Base-by-base conservation (phyloP, 2,329 filamentous ascomycete species). In the Colletotrichum eleusines region DNA sequence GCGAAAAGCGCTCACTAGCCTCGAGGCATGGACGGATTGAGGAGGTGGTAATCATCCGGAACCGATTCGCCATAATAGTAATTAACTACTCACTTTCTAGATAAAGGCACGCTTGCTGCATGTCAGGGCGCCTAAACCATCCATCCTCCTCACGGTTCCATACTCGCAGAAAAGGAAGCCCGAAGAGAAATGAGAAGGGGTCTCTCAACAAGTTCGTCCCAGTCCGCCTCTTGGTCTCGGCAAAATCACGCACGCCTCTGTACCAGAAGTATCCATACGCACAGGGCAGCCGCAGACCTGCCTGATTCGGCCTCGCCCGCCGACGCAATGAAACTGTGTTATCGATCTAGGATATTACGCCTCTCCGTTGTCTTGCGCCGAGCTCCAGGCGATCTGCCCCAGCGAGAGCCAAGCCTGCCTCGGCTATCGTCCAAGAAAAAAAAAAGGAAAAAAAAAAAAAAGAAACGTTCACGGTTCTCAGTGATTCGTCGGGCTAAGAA, bases 211-310 rank as follows among this genome's bases (percentile, higher is more conserved):
- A 5, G 14, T 16, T 8, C 4, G 31, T 38, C 57, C 50, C 20
- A 16, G 62, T 28, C 33, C 68, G 35, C 53, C 58, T 40, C 50
- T 58, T 33, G n/a, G 65, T 48, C 58, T 69, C 65, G 69, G 69
- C 35, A 71, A 44, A 71, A 7, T 33, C 31, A 33, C n/a, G n/a
- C n/a, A n/a, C n/a, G 31, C 31, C 31, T 33, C 7, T 58, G 46
- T 59, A 20, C 53, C 59, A 28, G 28, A 20, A n/a, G n/a, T n/a
- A n/a, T n/a, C n/a, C n/a, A n/a, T n/a, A n/a, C n/a, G n/a, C n/a
- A n/a, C n/a, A n/a, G n/a, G n/a, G n/a, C 50, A 62, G 57, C 63
- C 63, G 63, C 69, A 71, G 65, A 71, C 69, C 69, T 72, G 53
- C 69, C 66, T 65, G n/a, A 60, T 69, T 48, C 6, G 66, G 69